Percentiles rank a stretch among this genome's conserved stretches.
Evolutionary conservation across 495 filamentous ascomycete species (phyloP).

Genomic region (Podospora comata): DNA sequence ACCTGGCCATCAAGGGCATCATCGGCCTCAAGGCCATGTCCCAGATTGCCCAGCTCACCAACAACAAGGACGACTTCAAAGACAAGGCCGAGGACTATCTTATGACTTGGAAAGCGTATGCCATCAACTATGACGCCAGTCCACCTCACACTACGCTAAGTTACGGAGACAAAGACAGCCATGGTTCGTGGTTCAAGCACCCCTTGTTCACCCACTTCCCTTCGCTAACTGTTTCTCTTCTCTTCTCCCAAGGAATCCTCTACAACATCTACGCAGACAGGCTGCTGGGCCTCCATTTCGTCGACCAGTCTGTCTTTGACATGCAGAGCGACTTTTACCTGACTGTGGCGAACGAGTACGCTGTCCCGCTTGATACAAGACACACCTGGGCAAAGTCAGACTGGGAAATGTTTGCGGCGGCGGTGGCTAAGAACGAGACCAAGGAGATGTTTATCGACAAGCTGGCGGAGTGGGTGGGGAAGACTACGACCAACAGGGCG

Average conservation of each 20-base stretch:
- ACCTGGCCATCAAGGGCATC: conserved; percentile 90
- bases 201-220: too few species aligned
- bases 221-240: too few species aligned
- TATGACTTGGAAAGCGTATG: conserved; percentile 68
- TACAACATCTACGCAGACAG: conserved; percentile 86
- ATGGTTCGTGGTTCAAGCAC: conserved; percentile 26
- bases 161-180: conserved; percentile 42
- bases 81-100: conserved; percentile 71
- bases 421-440: conserved; percentile 60
- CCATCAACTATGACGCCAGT: conserved; percentile 63
- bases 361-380: conserved; percentile 79
- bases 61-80: conserved; percentile 57
- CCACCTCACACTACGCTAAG: conserved; percentile 71
- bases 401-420: conserved; percentile 84
- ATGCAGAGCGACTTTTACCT: conserved; percentile 81
- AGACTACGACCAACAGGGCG: conserved; percentile 66
- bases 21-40: conserved; percentile 93
- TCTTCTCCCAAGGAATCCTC: conserved; percentile 53
- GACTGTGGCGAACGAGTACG: conserved; percentile 66
- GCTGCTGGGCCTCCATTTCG: conserved; percentile 65
- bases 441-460: conserved; percentile 63
- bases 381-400: conserved; percentile 83
- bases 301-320: conserved; percentile 70
- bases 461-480: conserved; percentile 73
- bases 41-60: conserved; percentile 63